Evolutionary conservation across 2,329 filamentous ascomycete genomes (phyloP).

Genomic region (Xylogone sp.): DNA sequence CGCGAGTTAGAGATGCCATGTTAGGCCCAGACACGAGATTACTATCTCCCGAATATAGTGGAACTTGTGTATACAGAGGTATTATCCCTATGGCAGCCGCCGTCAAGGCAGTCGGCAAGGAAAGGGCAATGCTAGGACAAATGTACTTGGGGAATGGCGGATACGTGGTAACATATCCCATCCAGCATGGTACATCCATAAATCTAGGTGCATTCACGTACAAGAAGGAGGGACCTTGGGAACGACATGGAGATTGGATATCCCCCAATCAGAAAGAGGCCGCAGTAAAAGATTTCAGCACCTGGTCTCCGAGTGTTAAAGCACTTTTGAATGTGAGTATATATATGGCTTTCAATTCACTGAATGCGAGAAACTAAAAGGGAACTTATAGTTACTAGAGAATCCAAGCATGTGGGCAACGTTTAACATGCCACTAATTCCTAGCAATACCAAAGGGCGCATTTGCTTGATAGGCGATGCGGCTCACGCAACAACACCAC

Average conservation of each 20-base stretch:
- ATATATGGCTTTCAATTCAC: neutral
- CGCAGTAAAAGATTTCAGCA: slow-evolving; percentile 32
- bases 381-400: slow-evolving; percentile 33
- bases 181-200: slow-evolving; percentile 35
- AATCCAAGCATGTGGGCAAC: slow-evolving; percentile 44
- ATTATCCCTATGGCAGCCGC: neutral
- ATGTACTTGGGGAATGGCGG: slow-evolving; percentile 33
- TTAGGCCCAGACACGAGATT: neutral
- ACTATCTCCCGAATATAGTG: neutral
- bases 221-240: slow-evolving; percentile 30
- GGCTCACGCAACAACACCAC: slow-evolving; percentile 58
- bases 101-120: neutral
- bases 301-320: slow-evolving; percentile 33
- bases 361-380: too few relatives aligned
- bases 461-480: slow-evolving; percentile 56
- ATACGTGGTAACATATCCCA: slow-evolving; percentile 34
- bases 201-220: slow-evolving; percentile 17
- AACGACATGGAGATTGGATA: slow-evolving; percentile 33
- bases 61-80: neutral
- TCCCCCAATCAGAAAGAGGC: slow-evolving; percentile 32
- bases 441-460: slow-evolving; percentile 36
- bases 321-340: slow-evolving; percentile 26
- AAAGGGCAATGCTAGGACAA: slow-evolving; percentile 23
- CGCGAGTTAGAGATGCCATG: neutral
- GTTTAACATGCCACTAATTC: slow-evolving; percentile 41